Base-by-base conservation (phyloP, 2,329 filamentous ascomycete genomes). In the Microsporum ferrugineum region DNA sequence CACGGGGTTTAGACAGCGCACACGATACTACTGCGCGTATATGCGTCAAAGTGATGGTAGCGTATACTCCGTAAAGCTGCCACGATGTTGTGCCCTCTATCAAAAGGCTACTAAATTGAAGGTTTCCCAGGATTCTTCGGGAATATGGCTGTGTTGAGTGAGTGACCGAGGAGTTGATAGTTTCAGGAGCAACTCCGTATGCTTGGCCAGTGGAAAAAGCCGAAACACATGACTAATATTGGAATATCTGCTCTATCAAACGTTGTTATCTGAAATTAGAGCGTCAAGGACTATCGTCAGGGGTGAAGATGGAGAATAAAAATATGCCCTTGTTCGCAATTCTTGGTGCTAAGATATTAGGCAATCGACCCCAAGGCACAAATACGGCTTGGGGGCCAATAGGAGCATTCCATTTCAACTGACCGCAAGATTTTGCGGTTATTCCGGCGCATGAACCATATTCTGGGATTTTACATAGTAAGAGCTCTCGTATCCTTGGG, bases 401-500 rank as follows among this genome's bases (percentile, higher is more conserved):
- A 12, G 51, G 51, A 12, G 23, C 5, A 12, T 36, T 55, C 12
- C 31, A 6, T 55, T 36, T 55, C 10, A 31, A 29, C 27, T 31
- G 49, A 23, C 31, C 49, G 12, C 29, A 33, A 34, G 14, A 23
- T 23, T 23, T 6, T n/a, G 49, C 31, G 51, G 51, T 55, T 55
- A 55, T 23, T 12, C 51, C n/a, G 31, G 51, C 38, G 51, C 51
- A 55, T 55, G 51, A 55, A 55, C 51, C 36, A 55, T 55, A 55
- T 5, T 55, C 51, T 36, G 12, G 31, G 36, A 12, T n/a, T 55
- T 55, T 34, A 36, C 17, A 23, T 23, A 23, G 17, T 1, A 31
- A 17, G 5, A 43, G 39, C 39, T 43, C 51, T 33, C 33, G 33
- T 55, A 55, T 36, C 14, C 43, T 2, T 14, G 43, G 43, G 43